phyloP scores from a whole-genome alignment of 108 stramenopile species.

The Nitzschia palea region DNA sequence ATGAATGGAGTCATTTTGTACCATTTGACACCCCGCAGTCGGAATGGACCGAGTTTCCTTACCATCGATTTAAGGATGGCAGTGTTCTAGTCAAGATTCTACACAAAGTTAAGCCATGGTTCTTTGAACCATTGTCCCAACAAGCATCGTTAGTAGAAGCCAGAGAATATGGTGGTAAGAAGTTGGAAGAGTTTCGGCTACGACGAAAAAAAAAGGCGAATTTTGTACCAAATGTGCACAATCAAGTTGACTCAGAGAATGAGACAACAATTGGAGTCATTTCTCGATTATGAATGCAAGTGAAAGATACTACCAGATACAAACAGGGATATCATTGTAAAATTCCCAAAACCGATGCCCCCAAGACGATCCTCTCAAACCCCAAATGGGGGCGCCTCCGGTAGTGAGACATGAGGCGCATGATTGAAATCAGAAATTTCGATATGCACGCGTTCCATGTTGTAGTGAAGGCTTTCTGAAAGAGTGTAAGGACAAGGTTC shows the following conservation, averaged over 20 bases:
- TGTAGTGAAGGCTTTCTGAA: neutral
- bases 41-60: conserved; percentile 13
- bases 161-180: conserved; percentile 7
- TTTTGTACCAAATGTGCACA: too few species aligned
- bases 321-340: too few species aligned
- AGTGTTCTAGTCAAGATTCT: conserved; percentile 15
- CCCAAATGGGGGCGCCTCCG: neutral
- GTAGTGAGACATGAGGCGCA: neutral
- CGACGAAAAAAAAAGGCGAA: neutral
- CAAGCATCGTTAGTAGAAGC: conserved; percentile 4
- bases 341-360: neutral
- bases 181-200: neutral
- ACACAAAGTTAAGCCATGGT: conserved; percentile 20
- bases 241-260: too few species aligned
- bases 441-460: neutral
- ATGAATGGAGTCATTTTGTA: conserved; percentile 11
- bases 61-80: conserved; percentile 9
- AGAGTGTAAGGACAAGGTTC: too few species aligned
- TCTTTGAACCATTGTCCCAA: conserved; percentile 8
- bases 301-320: too few species aligned
- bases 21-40: neutral
- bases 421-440: neutral
- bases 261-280: too few species aligned
- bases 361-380: neutral
- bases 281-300: too few species aligned